Percentiles rank a stretch among this genome's conserved stretches.
phyloP scores from a whole-genome alignment of 345 rosid genomes.

The Boechera retrofracta region DNA sequence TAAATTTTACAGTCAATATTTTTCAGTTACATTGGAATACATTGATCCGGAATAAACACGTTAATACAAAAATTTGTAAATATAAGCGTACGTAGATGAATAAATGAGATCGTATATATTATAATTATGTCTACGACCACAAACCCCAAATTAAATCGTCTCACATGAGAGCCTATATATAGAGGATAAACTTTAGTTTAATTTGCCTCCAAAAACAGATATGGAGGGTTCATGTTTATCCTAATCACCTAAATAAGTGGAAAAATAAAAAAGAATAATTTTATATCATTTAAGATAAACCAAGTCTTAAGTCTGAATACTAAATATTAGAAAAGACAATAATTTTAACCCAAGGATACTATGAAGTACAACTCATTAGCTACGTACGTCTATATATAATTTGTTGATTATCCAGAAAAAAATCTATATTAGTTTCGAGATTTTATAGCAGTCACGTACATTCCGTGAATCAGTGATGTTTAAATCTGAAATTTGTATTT shows the following conservation, averaged over 20 bases:
- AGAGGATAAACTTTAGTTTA: slow-evolving; percentile 3
- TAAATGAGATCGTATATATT: not conserved
- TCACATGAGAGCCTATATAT: slow-evolving; percentile 32
- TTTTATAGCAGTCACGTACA: slow-evolving; percentile 16
- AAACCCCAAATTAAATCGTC: slow-evolving; percentile 28
- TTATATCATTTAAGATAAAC: not conserved
- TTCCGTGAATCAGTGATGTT: not conserved
- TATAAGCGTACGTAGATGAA: not conserved
- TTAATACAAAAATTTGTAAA: not conserved
- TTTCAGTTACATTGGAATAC: not conserved
- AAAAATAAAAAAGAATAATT: not conserved
- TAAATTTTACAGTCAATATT: not conserved
- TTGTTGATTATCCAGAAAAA: not conserved
- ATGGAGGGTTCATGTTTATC: slow-evolving; percentile 21
- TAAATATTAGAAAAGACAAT: not conserved
- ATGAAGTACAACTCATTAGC: not conserved
- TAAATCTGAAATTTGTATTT: not conserved
- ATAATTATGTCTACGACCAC: slow-evolving; percentile 24
- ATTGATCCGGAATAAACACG: slow-evolving; percentile 13
- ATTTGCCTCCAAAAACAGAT: slow-evolving; percentile 26
- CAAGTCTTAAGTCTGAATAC: not conserved
- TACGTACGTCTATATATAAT: not conserved
- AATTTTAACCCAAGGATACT: not conserved
- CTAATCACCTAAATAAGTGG: slow-evolving; percentile 4
- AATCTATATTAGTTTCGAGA: not conserved